A percentile compares a stretch with the other conserved stretches of the same genome.
Conservation (phyloP, 208 protist genomes). For the Acanthamoeba triangularis region DNA sequence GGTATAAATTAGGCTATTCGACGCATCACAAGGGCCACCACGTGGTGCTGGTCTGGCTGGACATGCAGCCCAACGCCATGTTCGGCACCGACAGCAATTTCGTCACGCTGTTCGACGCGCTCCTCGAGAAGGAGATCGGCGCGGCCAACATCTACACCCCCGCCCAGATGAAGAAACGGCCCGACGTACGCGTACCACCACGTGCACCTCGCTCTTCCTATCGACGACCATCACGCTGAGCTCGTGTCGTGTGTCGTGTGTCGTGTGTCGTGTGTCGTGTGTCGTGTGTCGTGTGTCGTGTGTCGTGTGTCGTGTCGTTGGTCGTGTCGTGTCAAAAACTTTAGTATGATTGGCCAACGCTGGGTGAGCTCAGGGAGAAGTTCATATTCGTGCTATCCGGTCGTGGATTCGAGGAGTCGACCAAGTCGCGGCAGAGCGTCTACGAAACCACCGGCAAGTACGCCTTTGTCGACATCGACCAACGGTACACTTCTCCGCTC, state of each 20-base stretch:
- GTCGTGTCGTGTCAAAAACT: neutral
- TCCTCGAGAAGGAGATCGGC: neutral
- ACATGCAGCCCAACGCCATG: slow-evolving; percentile 31
- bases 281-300: neutral
- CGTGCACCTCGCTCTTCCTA: neutral
- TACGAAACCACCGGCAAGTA: neutral
- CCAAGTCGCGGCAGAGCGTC: neutral
- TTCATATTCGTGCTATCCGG: slow-evolving; percentile 2
- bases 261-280: neutral
- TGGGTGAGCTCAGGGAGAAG: neutral
- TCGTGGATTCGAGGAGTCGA: neutral
- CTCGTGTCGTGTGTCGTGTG: neutral
- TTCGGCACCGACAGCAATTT: neutral
- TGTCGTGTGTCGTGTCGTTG: neutral
- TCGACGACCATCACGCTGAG: neutral
- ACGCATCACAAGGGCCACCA: neutral
- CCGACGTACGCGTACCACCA: neutral
- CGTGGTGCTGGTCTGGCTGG: neutral
- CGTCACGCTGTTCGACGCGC: neutral
- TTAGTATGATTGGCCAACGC: neutral
- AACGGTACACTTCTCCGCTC: neutral
- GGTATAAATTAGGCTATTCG: neutral
- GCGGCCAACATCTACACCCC: neutral
- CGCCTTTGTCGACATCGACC: slow-evolving; percentile 26
- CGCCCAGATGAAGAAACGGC: neutral